Evolutionary conservation across 2,329 filamentous ascomycete species (phyloP), one percentile per base, ranked within the genome.

Genomic region (Fusarium lateritium): DNA sequence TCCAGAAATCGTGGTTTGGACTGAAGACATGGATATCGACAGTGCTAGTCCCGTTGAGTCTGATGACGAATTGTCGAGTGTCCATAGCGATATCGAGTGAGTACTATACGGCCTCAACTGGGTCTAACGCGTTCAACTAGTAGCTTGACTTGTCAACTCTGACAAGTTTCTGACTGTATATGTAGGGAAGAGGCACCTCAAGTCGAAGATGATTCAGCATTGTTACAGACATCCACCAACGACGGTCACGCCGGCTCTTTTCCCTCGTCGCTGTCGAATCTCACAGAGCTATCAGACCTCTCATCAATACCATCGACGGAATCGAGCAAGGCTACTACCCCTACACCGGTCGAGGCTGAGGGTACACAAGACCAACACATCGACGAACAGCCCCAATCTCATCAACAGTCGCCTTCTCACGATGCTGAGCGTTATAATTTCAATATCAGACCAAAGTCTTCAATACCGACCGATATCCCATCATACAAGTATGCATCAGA

Each of bases 401-500:
- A 69, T 42, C 63, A 67, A 49, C 68, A 75, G 31, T 72, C 72
- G 19, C 70, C 74, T 9, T 76, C 75, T 60, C 72, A 71, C 57
- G 77, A 78, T 51, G 69, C 75, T 61, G 79, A 81, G 54, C 76
- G 78, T 28, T 76, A 80, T 34, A 79, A 75, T 34, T 89, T 86
- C 76, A 87, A 90, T 72, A 88, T 92, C 62, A 87, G 87, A 40
- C 91, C 94, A 14, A 94, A 90, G 73, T 92, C 93, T 9, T 97
- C 95, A 17, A 94, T 99, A 74, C 94, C 95, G 17, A 83, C 88
- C 56, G 87, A 92, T 65, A 79, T 98, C 45, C 84, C 91, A 17
- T 85, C 89, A 28, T 85, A 88, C 51, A 90, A 95, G 62, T 98
- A 97, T 81, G 95, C 94, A n/a, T 88, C 91, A 69, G 94, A 99